phyloP scores from a whole-genome alignment of 805 yeast species.

The Candida gorgasii region DNA sequence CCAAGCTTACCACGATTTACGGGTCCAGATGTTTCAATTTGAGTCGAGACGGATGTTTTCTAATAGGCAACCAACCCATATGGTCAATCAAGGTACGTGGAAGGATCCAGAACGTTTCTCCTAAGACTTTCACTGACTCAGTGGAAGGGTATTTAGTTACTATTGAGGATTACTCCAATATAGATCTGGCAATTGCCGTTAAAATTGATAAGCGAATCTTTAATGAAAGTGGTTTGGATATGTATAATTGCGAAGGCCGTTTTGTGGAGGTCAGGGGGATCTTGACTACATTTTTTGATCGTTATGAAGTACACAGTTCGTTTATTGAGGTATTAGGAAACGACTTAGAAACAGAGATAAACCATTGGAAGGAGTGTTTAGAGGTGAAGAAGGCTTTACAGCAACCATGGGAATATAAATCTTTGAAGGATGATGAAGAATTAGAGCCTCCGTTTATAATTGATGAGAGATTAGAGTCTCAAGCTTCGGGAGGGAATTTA shows the following conservation, averaged over 20 bases:
- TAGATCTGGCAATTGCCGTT: constrained; percentile 27
- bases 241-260: constrained; percentile 22
- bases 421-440: not conserved
- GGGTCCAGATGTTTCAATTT: constrained; percentile 17
- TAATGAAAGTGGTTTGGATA: constrained; percentile 16
- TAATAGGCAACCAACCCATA: constrained; percentile 39
- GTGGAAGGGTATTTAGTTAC: too few species aligned
- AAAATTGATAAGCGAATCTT: constrained; percentile 17
- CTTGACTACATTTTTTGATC: not conserved
- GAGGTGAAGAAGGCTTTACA: constrained; percentile 19
- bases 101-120: constrained; percentile 21
- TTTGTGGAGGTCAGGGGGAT: constrained; percentile 27
- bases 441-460: constrained; percentile 8
- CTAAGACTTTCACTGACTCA: constrained; percentile 16
- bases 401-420: constrained; percentile 27
- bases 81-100: constrained; percentile 27
- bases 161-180: constrained; percentile 41
- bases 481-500: not conserved
- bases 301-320: constrained; percentile 14
- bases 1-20: constrained; percentile 17
- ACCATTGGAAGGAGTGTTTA: constrained; percentile 29
- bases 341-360: constrained; percentile 25
- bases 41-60: not conserved
- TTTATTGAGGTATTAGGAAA: constrained; percentile 8
- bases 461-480: constrained; percentile 5